Conservation (phyloP, 169 alveolate genomes). For the Babesia ovis region DNA sequence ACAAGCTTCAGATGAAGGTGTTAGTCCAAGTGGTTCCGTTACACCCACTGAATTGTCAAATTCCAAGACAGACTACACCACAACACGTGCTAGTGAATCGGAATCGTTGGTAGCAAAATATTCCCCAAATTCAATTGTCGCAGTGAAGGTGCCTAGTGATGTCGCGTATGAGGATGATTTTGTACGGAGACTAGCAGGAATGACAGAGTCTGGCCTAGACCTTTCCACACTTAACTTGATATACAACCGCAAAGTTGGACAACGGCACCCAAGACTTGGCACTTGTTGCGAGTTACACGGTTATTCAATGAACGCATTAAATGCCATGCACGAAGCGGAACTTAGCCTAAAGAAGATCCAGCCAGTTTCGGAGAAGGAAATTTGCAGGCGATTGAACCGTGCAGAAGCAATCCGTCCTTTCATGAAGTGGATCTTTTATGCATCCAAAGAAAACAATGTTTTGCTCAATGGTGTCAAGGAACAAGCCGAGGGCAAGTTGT, state of each 20-base stretch:
- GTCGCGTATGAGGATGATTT: not conserved
- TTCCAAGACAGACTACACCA: not conserved
- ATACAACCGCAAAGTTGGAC: slow-evolving; percentile 50
- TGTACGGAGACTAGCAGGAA: not conserved
- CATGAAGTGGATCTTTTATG: slow-evolving; percentile 55
- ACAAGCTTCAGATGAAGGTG: not conserved
- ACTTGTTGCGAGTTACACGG: slow-evolving; percentile 63
- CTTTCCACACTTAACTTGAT: not conserved
- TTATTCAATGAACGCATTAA: slow-evolving; percentile 20
- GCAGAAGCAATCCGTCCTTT: slow-evolving; percentile 54
- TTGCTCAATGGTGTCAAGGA: slow-evolving; percentile 48
- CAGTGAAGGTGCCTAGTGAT: not conserved
- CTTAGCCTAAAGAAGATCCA: not conserved
- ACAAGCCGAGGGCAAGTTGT: slow-evolving; percentile 48
- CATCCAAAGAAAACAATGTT: slow-evolving; percentile 65
- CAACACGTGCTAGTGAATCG: not conserved
- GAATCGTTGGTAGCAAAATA: not conserved
- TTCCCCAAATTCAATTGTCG: not conserved
- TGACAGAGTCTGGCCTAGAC: not conserved
- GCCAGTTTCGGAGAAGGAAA: slow-evolving; percentile 42
- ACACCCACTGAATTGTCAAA: not conserved
- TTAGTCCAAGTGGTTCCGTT: not conserved
- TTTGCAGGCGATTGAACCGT: slow-evolving; percentile 59
- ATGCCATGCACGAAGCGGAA: slow-evolving; percentile 36
- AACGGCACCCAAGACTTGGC: slow-evolving; percentile 54